Conservation (phyloP, 192 early-diverging fungal species). For the Martensiomyces pterosporus region DNA sequence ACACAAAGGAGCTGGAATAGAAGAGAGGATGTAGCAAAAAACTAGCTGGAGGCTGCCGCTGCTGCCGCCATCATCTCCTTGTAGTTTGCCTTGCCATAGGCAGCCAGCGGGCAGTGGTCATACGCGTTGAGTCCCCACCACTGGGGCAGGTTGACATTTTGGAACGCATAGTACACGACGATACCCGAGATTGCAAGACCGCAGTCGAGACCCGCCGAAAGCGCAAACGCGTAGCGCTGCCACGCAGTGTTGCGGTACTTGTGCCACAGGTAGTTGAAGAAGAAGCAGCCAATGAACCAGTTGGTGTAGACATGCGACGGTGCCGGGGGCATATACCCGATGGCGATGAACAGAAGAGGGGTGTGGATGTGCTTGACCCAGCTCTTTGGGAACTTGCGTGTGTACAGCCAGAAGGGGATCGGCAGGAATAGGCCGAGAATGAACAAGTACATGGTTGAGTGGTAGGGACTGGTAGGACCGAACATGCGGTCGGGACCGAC, state of each 20-base stretch:
- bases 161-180: slow-evolving; percentile 41
- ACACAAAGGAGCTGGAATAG: no score
- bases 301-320: slow-evolving; percentile 50
- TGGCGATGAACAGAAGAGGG: slow-evolving; percentile 63
- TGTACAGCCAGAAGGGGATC: slow-evolving; percentile 63
- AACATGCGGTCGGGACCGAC: slow-evolving; percentile 71
- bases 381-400: slow-evolving; percentile 58
- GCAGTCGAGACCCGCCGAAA: slow-evolving; percentile 55
- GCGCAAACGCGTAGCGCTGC: slow-evolving; percentile 54
- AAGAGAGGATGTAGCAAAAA: slow-evolving; percentile 64
- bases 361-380: slow-evolving; percentile 64
- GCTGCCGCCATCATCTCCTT: slow-evolving; percentile 29
- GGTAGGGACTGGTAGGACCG: slow-evolving; percentile 55
- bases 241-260: slow-evolving; percentile 62
- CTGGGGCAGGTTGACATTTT: slow-evolving; percentile 29
- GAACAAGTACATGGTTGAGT: slow-evolving; percentile 46
- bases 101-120: slow-evolving; percentile 39
- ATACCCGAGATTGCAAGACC: slow-evolving; percentile 51
- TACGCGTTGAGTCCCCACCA: slow-evolving; percentile 49
- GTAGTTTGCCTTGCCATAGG: slow-evolving; percentile 1
- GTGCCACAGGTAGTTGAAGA: slow-evolving; percentile 70
- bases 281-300: slow-evolving; percentile 57
- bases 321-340: slow-evolving; percentile 60
- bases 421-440: slow-evolving; percentile 69
- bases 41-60: slow-evolving; percentile 37